Evolutionary conservation across 2,329 filamentous ascomycete genomes (phyloP), one percentile per base, ranked within the genome.

Genomic region (Incumbomyces delicatus): DNA sequence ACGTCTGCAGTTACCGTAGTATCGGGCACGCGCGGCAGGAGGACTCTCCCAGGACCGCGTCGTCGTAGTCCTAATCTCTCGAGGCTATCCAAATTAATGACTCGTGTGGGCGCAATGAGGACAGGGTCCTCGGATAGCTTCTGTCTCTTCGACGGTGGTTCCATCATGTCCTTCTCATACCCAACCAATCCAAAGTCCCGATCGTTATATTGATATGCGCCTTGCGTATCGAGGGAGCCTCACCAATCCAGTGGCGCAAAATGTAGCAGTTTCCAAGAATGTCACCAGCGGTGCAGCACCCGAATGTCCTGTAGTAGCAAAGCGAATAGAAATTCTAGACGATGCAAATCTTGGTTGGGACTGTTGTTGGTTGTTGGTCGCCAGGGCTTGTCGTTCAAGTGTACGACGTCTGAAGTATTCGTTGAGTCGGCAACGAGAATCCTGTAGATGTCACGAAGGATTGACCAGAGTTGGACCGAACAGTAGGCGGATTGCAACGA

Each of bases 141-240:
- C 48, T 53, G 49, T 41, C 55, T 50, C 42, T 56, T 56, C 30
- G 48, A 32, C n/a, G 53, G 53, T 48, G 48, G 49, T 42, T 57
- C 52, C 55, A 57, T 57, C 14, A 22, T 44, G 5, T 30, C 20
- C 18, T 16, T 11, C 40, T 42, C 29, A 33, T 33, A 33, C n/a
- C 17, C 22, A 12, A 12, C n/a, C 5, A 16, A 27, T 42, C 10
- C 14, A 32, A 14, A 14, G 13, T 13, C 17, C 31, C 6, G 13
- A 31, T 17, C 5, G 17, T 30, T 27, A 8, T 27, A 27, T 27
- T 27, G 22, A 27, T 27, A 27, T 27, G 22, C 22, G 5, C 5
- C 22, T 27, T 27, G n/a, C 22, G 4, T 27, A 8, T 27, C 22
- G 8, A n/a, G n/a, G n/a, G n/a, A n/a, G 8, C 22, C 22, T 27